These are phyloP conservation scores for Trichoderma reesei DNA, from an alignment of 495 filamentous ascomycete genomes.

Conservation along the genomic window DNA sequence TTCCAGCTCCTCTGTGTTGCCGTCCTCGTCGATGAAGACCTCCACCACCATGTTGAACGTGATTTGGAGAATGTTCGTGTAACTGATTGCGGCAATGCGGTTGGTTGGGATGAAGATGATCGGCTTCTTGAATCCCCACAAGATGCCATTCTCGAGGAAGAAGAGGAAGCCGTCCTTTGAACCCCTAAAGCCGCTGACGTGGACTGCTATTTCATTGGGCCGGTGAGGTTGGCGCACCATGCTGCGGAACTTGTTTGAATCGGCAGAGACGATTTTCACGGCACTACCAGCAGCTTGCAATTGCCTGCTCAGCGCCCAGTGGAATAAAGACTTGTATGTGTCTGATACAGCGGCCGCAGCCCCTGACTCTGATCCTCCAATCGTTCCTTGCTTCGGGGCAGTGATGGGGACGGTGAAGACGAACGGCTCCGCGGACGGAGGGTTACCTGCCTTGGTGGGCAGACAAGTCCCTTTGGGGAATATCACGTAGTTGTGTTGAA, in stretches of 20 bases:
- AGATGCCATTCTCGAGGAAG: constrained; percentile 73
- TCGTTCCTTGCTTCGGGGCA: constrained; percentile 54
- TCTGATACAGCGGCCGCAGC: constrained; percentile 46
- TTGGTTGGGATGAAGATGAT: constrained; percentile 76
- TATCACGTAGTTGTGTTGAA: constrained; percentile 82
- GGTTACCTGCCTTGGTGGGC: constrained; percentile 25
- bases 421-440: constrained; percentile 52
- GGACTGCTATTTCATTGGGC: constrained; percentile 82
- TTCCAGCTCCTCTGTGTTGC: constrained; percentile 59
- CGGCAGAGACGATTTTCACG: constrained; percentile 53
- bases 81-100: constrained; percentile 69
- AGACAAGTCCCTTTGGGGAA: constrained; percentile 60
- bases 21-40: constrained; percentile 33
- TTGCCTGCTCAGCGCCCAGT: constrained; percentile 53
- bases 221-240: constrained; percentile 70
- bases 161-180: constrained; percentile 95
- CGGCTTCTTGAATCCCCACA: constrained; percentile 96
- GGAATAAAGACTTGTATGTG: constrained; percentile 50
- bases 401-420: constrained; percentile 74
- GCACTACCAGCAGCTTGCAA: constrained; percentile 43
- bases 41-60: constrained; percentile 89
- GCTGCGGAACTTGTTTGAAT: constrained; percentile 67
- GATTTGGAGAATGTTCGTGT: constrained; percentile 79
- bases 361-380: constrained; percentile 33
- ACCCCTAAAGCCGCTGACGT: constrained; percentile 83